phyloP scores from a whole-genome alignment of 345 rosid species.

The rapeseed (Brassica napus) region Da-Ae NC_063444.1:49917501-49918000 shows the following conservation, averaged over 20 bases:
- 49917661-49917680: conserved; percentile 42
- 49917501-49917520: conserved; percentile 70
- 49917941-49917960: conserved; percentile 60
- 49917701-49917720: conserved; percentile 46
- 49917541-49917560: conserved; percentile 51
- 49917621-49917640: conserved; percentile 28
- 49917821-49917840: conserved; percentile 43
- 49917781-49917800: conserved; percentile 70
- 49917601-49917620: conserved; percentile 60
- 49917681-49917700: conserved; percentile 45
- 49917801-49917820: conserved; percentile 52
- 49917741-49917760: conserved; percentile 40
- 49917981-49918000: conserved; percentile 50
- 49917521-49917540: conserved; percentile 51
- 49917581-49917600: conserved; percentile 69
- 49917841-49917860: conserved; percentile 55
- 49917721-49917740: conserved; percentile 37
- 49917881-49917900: conserved; percentile 46
- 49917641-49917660: conserved; percentile 11
- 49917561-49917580: conserved; percentile 44
- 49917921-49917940: conserved; percentile 72
- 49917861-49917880: conserved; percentile 69
- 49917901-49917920: conserved; percentile 46
- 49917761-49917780: conserved; percentile 66
- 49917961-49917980: conserved; percentile 49